Conservation (phyloP, 2,329 filamentous ascomycete species). For the Calycina herbarum region DNA sequence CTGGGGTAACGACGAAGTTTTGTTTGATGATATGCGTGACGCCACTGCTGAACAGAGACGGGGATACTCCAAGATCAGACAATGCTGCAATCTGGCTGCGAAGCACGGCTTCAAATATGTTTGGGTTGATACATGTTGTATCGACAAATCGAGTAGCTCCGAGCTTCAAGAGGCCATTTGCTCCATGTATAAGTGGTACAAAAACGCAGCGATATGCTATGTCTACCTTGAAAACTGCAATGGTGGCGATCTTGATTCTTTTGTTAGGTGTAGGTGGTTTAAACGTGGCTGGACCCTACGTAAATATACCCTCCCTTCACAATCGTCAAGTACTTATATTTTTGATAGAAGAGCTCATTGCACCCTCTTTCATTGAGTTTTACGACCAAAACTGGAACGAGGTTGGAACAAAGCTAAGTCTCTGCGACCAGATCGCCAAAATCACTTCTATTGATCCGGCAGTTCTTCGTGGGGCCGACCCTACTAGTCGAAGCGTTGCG, state of each 20-base stretch:
- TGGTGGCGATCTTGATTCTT: background rate
- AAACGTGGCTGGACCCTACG: constrained; percentile 11
- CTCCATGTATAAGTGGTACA: constrained; percentile 13
- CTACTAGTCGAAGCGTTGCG: background rate
- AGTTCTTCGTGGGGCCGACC: background rate
- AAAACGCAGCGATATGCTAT: constrained; percentile 14
- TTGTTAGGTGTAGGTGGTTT: constrained; percentile 9
- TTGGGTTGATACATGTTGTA: constrained; percentile 14
- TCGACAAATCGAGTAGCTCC: constrained; percentile 9
- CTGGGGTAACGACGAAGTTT: too few relatives aligned
- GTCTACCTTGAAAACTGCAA: constrained; percentile 8
- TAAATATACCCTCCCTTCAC: background rate
- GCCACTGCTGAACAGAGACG: background rate
- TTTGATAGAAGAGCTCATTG: too few relatives aligned
- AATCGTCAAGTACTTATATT: background rate
- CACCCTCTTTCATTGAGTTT: background rate
- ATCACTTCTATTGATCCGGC: background rate
- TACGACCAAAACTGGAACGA: background rate
- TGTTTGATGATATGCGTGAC: background rate
- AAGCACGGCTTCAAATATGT: constrained; percentile 6
- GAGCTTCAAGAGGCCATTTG: constrained; percentile 4
- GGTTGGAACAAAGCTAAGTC: background rate
- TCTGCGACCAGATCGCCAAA: background rate
- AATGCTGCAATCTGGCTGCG: background rate
- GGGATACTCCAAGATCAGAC: constrained; percentile 3